Evolutionary conservation across 345 rosid genomes (phyloP), one percentile per base, ranked within the genome.

Genomic region (Eucalyptus cloeziana): DNA sequence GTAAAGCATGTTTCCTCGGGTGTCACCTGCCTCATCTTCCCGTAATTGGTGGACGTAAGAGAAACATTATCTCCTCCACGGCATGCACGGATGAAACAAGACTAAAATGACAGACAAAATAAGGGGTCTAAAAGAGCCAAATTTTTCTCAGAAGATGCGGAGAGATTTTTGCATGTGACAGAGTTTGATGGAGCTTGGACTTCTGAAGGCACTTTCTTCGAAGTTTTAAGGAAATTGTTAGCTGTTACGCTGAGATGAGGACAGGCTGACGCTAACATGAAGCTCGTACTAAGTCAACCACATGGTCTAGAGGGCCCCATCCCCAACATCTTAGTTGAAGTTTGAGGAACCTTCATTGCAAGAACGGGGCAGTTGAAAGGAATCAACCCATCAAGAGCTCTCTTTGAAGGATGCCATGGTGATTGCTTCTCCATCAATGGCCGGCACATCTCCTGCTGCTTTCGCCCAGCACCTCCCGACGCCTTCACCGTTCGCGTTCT

Each of bases 401-500:
- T 54, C 81, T 86, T n/a, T 51, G 56, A 85, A 56, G 91, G 89
- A 88, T 58, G 89, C 87, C 24, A 87, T 92, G 58, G 94, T 91
- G 85, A 89, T 89, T 83, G 81, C 91, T 47, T 88, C 86, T 87
- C 88, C 80, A 89, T 88, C 93, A 24, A 90, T 93, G 93, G 92
- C 92, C 10, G 94, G 90, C 43, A 91, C 89, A 88, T 91, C 96
- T 25, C 95, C 95, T 13, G 88, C 56, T 89, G 90, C 91, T 89
- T 90, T 52, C 21, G 3, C 91, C 13, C 94, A 88, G 87, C 91
- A 91, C 47, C 92, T 94, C 90, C 95, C 92, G n/a, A 92, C 93
- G 17, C 97, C 98, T 79, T 94, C 98, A 5, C 94, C 95, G 0
- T 95, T 94, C 93, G 92, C 96, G 25, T 90, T 94, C 90, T 93